A percentile compares a stretch with the other conserved stretches of the same genome.
Conservation (phyloP, 2,329 filamentous ascomycete genomes). For the Hypoxylon sp. region DNA sequence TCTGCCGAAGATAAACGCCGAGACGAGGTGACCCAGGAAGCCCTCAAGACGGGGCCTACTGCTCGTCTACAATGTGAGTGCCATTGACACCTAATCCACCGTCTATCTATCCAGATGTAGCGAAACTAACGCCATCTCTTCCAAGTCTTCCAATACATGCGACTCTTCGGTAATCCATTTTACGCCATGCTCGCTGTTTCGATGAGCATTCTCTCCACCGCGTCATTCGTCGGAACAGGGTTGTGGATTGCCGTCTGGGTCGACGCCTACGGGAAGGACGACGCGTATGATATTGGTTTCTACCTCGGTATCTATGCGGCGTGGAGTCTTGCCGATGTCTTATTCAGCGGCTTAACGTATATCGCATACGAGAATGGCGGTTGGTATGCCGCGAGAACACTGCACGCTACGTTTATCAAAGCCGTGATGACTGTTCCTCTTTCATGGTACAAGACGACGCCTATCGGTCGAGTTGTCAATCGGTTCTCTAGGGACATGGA, state of each 20-base stretch:
- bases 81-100: background rate
- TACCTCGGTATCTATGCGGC: conserved; percentile 67
- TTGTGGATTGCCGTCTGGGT: conserved; percentile 68
- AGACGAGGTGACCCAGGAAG: conserved; percentile 61
- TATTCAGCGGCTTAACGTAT: conserved; percentile 58
- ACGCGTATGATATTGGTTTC: conserved; percentile 60
- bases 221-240: conserved; percentile 58
- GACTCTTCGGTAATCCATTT: conserved; percentile 61
- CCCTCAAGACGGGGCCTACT: conserved; percentile 61
- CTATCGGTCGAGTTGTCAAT: conserved; percentile 66
- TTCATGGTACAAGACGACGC: conserved; percentile 68
- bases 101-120: background rate
- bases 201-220: conserved; percentile 57
- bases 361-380: conserved; percentile 66
- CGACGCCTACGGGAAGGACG: conserved; percentile 61
- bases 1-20: conserved; percentile 53
- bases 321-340: conserved; percentile 59
- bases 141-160: conserved; percentile 64
- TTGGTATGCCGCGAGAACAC: conserved; percentile 66
- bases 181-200: conserved; percentile 58
- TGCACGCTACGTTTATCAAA: conserved; percentile 66
- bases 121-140: conserved; percentile 33
- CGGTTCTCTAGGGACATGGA: conserved; percentile 69
- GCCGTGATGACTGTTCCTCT: conserved; percentile 67
- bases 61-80: conserved; percentile 60